These are phyloP conservation scores for Ustilago curta DNA, from an alignment of 1,284 basidiomycete genomes.

Conservation along the genomic window DNA sequence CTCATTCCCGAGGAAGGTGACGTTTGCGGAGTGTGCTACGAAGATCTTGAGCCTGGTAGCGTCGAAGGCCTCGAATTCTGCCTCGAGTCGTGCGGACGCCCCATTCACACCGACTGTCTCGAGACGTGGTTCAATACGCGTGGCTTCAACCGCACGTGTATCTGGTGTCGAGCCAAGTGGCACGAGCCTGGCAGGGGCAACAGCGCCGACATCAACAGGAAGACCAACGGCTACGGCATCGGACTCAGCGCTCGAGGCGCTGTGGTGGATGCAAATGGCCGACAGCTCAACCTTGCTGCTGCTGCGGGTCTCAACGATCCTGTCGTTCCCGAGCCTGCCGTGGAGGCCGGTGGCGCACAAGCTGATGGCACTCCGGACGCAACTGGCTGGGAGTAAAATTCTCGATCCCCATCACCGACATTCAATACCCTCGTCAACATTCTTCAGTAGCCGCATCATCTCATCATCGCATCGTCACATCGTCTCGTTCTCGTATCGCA, in stretches of 20 bases:
- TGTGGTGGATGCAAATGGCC: conserved; percentile 23
- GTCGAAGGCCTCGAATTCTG: conserved; percentile 43
- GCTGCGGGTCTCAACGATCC: conserved; percentile 21
- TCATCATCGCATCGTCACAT: not conserved
- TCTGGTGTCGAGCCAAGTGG: conserved; percentile 48
- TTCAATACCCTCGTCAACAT: conserved; percentile 4
- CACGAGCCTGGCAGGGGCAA: conserved; percentile 1
- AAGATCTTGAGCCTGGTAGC: conserved; percentile 40
- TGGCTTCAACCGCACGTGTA: conserved; percentile 29
- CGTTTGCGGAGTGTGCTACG: conserved; percentile 49
- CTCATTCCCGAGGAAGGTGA: conserved; percentile 41
- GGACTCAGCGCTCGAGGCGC: conserved; percentile 19
- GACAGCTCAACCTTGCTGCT: conserved; percentile 42
- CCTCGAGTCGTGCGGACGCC: conserved; percentile 43
- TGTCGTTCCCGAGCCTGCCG: conserved; percentile 14
- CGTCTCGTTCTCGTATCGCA: not conserved
- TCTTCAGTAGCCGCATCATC: not conserved
- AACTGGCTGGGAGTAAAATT: conserved; percentile 13
- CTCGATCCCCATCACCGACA: not conserved
- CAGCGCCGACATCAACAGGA: not conserved
- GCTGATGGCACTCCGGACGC: not conserved
- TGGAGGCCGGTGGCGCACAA: not conserved
- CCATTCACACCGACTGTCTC: conserved; percentile 46
- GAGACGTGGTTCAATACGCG: conserved; percentile 38
- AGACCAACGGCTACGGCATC: conserved; percentile 38